Evolutionary conservation across 805 yeast genomes (phyloP).

Genomic region (Kuraishia cidri): DNA sequence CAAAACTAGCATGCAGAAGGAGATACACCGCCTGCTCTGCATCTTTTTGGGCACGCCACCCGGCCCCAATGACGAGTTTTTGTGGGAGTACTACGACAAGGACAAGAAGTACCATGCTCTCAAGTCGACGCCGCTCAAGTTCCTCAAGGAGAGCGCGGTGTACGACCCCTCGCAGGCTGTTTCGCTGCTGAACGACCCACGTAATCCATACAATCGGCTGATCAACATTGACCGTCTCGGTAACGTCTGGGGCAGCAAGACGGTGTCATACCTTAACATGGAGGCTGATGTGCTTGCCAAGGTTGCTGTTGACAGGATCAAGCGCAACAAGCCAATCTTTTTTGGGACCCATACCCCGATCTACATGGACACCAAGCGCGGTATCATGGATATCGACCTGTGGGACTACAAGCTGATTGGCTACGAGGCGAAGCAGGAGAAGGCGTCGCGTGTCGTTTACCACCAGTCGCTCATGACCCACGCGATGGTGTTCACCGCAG

Average conservation of each 20-base stretch:
- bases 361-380: conserved; percentile 52
- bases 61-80: conserved; percentile 53
- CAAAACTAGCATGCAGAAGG: conserved; percentile 37
- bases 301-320: conserved; percentile 34
- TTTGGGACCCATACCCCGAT: conserved; percentile 89
- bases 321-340: conserved; percentile 71
- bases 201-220: conserved; percentile 57
- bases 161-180: conserved; percentile 43
- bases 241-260: conserved; percentile 63
- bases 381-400: conserved; percentile 63
- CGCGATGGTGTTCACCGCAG: conserved; percentile 82
- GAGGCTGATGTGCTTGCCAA: conserved; percentile 1
- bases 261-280: conserved; percentile 47
- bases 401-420: conserved; percentile 57
- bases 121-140: conserved; percentile 55
- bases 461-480: conserved; percentile 80
- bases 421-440: conserved; percentile 39
- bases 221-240: conserved; percentile 69
- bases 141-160: conserved; percentile 45
- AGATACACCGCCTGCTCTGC: conserved; percentile 56
- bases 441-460: conserved; percentile 63
- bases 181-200: conserved; percentile 75
- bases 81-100: conserved; percentile 72
- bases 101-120: conserved; percentile 40
- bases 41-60: conserved; percentile 77